These are phyloP conservation scores for Ascochyta lentis DNA, from an alignment of 2,329 filamentous ascomycete genomes.

Conservation along the genomic window DNA sequence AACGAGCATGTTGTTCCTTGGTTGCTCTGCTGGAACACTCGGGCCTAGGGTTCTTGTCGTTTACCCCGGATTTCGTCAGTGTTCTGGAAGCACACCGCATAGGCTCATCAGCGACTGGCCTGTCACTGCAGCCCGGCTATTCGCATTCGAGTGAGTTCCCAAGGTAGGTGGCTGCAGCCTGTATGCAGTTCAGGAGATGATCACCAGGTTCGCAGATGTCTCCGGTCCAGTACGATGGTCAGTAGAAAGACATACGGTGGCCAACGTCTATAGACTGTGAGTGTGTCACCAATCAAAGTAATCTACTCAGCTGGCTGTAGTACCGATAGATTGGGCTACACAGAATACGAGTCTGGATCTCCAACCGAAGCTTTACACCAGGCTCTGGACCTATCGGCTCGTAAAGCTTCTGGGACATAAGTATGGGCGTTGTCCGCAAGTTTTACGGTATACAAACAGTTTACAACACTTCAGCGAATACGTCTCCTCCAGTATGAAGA, in stretches of 20 bases:
- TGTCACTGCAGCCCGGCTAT: slow-evolving; percentile 2
- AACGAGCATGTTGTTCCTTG: neutral
- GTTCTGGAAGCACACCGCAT: slow-evolving; percentile 2
- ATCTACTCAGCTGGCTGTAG: slow-evolving; percentile 2
- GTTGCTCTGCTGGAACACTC: neutral
- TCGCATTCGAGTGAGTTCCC: neutral
- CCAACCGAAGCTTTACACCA: neutral
- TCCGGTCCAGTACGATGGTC: neutral
- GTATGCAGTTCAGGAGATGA: neutral
- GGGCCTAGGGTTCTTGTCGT: neutral
- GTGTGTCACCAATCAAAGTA: neutral
- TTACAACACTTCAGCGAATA: neutral
- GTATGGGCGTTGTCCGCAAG: neutral
- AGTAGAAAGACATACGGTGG: neutral
- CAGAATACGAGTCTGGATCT: slow-evolving; percentile 1
- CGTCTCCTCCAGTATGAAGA: neutral
- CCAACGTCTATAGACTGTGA: neutral
- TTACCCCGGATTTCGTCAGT: slow-evolving; percentile 5
- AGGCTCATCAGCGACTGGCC: neutral
- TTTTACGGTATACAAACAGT: neutral
- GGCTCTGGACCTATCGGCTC: neutral
- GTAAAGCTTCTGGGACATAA: neutral
- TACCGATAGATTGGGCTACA: slow-evolving; percentile 8
- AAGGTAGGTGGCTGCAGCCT: neutral
- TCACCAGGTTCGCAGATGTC: neutral